Conservation (phyloP, 345 rosid species). For the Dovyalis caffra region DNA sequence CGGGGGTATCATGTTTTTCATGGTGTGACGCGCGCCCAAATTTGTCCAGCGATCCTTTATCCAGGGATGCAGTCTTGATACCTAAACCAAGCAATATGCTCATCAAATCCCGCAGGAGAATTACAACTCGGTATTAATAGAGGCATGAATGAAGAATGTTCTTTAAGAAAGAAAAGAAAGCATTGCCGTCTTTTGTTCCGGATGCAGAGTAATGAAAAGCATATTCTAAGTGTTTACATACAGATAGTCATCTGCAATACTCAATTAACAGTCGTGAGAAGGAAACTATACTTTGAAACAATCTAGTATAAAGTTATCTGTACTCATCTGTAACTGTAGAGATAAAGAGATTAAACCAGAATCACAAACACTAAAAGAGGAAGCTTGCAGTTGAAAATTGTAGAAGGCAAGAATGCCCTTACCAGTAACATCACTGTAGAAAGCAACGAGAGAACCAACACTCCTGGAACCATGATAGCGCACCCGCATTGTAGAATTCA, state of each 20-base stretch:
- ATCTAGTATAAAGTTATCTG: background rate
- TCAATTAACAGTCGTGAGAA: background rate
- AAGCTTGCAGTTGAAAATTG: background rate
- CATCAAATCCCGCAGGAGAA: constrained; percentile 9
- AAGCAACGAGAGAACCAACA: constrained; percentile 67
- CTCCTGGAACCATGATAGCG: constrained; percentile 67
- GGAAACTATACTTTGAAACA: background rate
- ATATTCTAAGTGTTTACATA: background rate
- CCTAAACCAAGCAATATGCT: constrained; percentile 36
- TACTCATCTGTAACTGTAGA: background rate
- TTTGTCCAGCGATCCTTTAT: constrained; percentile 42
- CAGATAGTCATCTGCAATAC: background rate
- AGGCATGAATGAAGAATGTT: background rate
- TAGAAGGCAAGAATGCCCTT: constrained; percentile 20
- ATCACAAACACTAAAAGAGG: background rate
- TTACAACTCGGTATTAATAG: background rate
- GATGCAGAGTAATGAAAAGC: background rate
- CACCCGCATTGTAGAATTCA: constrained; percentile 73
- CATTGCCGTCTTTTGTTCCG: background rate
- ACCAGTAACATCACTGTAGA: constrained; percentile 75
- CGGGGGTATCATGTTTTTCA: constrained; percentile 46
- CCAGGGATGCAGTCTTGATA: constrained; percentile 42
- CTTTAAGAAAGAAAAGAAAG: background rate
- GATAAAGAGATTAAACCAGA: background rate
- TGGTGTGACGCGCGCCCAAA: constrained; percentile 36